Base-by-base conservation (phyloP, 257 asterid species). In the Hygrophila difformis region DNA sequence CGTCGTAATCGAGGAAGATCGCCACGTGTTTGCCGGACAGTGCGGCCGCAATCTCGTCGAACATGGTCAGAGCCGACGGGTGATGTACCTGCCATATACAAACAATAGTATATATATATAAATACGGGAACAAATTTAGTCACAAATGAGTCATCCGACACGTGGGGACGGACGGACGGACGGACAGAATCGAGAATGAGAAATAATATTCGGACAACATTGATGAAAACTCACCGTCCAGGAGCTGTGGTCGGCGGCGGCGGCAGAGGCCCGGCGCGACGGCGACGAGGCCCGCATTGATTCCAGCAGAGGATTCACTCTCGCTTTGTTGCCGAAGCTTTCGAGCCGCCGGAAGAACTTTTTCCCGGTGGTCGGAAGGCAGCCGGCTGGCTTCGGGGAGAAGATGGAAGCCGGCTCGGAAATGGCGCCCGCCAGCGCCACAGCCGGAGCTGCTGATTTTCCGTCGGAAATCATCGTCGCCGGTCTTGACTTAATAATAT, bases 261-360 rank as follows among this genome's bases (percentile, higher is more conserved):
- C 78, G 0, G 31, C 4, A 26, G 68, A 45, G 28, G 80, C 54
- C 56, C 68, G 49, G 23, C 83, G 62, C 0, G 81, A 49, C 2
- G 89, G 93, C 0, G 93, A 82, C 53, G 93, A 82, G 43, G 82
- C 85, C 44, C 83, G 73, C 89, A 78, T 82, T 16, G 89, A 71
- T 45, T 82, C 89, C 19, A 75, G 59, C 47, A 71, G 56, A 8
- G 62, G 73, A 57, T 50, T 73, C 31, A 74, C 61, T 44, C 61
- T 58, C 23, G 71, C 56, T 4, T 57, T 73, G 8, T 60, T 63
- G 11, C 57, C 70, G 1, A 16, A 49, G 6, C 63, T 28, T 26
- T 74, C 77, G 11, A 68, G 63, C 61, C 45, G 62, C 21, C 61
- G 69, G 16, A 67, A 28, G 14, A 54, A n/a, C 43, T 50, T 59